Base-by-base conservation (phyloP, 208 protist species). In the Zelonia costaricensis region DNA sequence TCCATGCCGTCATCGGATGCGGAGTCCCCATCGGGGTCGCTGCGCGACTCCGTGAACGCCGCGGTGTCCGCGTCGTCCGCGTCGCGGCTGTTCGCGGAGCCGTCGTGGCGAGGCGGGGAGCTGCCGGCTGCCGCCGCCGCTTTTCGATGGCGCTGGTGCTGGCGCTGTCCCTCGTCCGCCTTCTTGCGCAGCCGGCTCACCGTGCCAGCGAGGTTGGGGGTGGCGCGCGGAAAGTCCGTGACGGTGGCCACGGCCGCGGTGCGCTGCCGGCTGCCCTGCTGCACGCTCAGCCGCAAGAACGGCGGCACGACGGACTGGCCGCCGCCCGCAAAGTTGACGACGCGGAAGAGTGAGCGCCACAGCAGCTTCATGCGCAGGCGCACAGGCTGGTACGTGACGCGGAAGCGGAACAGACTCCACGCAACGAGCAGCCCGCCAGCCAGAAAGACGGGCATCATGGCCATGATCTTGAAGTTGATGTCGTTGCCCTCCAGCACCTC, bases 401-500 rank as follows among this genome's bases (percentile, higher is more conserved):
- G 55, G 51, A 74, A 78, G 9, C 73, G 71, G 31, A 71, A 47
- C 16, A 74, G 59, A 6, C 22, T 25, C 69, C 78, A 81, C 20
- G 70, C 35, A 15, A 65, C 39, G 3, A 74, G 30, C 22, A 79
- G 36, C 0, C 69, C 53, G 0, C 68, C 60, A 0, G 71, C 58
- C 9, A 58, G 58, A 15, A 91, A 63, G 5, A 91, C 61, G 4
- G 84, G 87, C 48, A 86, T 67, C 61, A 90, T 71, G 13, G 84
- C 78, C 82, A 91, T 91, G 13, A 94, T 57, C 60, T 87, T 82
- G 57, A 91, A 91, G 45, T 91, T 94, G 33, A 94, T 54, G 44
- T 89, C 83, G 62, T 91, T 94, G 56, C 79, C 76, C 42, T 84
- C 82, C 36, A 94, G 74, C 33, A 91, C 81, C 62, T 91, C 84